Conservation (phyloP, 495 filamentous ascomycete genomes). For the Evernia prunastri region DNA sequence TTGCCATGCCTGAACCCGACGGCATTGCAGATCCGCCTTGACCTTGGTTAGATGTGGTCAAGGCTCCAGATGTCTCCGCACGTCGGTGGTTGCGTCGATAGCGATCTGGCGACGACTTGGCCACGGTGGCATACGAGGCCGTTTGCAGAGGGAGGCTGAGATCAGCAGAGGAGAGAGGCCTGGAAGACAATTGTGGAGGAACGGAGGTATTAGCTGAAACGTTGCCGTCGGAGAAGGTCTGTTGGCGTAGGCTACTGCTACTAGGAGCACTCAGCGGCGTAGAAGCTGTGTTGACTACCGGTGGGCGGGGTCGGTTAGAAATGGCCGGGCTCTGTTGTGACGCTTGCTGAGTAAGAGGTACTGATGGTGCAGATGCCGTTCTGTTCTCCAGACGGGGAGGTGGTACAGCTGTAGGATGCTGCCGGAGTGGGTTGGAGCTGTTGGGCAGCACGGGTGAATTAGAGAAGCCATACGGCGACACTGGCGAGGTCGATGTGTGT, state of each 20-base stretch:
- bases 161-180: constrained; percentile 49
- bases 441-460: constrained; percentile 62
- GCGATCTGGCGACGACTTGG: constrained; percentile 60
- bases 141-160: constrained; percentile 38
- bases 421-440: constrained; percentile 43
- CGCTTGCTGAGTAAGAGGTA: constrained; percentile 44
- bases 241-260: constrained; percentile 24
- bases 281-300: constrained; percentile 56
- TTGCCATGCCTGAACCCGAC: constrained; percentile 38
- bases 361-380: constrained; percentile 57
- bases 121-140: constrained; percentile 30
- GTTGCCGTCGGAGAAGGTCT: constrained; percentile 39
- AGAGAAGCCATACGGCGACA: constrained; percentile 82
- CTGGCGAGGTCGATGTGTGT: constrained; percentile 55
- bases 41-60: constrained; percentile 13
- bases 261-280: constrained; percentile 41
- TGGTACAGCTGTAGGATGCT: constrained; percentile 49
- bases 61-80: constrained; percentile 35
- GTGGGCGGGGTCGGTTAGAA: constrained; percentile 49
- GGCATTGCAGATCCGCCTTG: constrained; percentile 35
- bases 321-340: constrained; percentile 34
- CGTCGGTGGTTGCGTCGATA: constrained; percentile 55
- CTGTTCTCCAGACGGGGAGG: constrained; percentile 63
- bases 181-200: constrained; percentile 29
- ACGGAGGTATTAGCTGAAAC: constrained; percentile 36